phyloP scores from a whole-genome alignment of 208 protist genomes.

The Leishmania gerbilli region DNA sequence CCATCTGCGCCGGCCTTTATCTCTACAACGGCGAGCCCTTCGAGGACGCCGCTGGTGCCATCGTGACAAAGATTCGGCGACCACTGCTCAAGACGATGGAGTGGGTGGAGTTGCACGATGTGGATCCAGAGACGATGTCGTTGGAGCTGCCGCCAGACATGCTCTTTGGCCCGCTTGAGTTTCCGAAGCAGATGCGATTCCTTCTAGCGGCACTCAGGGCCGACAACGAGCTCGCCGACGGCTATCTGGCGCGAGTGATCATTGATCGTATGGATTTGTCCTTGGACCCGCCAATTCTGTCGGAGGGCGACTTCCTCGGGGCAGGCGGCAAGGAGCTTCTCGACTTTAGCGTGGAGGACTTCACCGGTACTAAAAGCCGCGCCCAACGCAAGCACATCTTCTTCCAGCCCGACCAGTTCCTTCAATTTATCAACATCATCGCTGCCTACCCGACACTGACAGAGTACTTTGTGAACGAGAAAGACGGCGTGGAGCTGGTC shows the following conservation, averaged over 20 bases:
- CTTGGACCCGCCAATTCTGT: constrained; percentile 73
- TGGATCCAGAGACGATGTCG: constrained; percentile 88
- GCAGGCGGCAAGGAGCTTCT: constrained; percentile 71
- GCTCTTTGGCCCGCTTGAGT: constrained; percentile 88
- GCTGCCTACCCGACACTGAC: constrained; percentile 69
- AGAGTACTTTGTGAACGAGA: constrained; percentile 73
- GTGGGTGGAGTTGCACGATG: constrained; percentile 90
- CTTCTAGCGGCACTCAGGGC: constrained; percentile 80
- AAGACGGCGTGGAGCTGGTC: constrained; percentile 76
- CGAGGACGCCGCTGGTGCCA: constrained; percentile 77
- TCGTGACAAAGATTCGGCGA: constrained; percentile 77
- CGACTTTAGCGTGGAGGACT: constrained; percentile 83
- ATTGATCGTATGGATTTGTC: constrained; percentile 90
- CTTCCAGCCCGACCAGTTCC: constrained; percentile 84
- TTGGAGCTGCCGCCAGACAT: constrained; percentile 89
- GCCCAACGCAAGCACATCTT: constrained; percentile 80
- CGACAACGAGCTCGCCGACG: constrained; percentile 90
- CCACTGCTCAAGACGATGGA: constrained; percentile 85
- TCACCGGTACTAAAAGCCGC: constrained; percentile 58
- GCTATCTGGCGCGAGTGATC: constrained; percentile 85
- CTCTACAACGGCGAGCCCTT: constrained; percentile 88
- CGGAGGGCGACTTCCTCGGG: constrained; percentile 65
- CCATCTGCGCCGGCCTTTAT: constrained; percentile 77
- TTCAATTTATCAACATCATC: constrained; percentile 85
- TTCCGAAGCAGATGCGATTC: constrained; percentile 89